Percentiles rank a stretch among this genome's conserved stretches.
Evolutionary conservation across 2,329 filamentous ascomycete species (phyloP).

Genomic region (Phyllosticta paracitricarpa): DNA sequence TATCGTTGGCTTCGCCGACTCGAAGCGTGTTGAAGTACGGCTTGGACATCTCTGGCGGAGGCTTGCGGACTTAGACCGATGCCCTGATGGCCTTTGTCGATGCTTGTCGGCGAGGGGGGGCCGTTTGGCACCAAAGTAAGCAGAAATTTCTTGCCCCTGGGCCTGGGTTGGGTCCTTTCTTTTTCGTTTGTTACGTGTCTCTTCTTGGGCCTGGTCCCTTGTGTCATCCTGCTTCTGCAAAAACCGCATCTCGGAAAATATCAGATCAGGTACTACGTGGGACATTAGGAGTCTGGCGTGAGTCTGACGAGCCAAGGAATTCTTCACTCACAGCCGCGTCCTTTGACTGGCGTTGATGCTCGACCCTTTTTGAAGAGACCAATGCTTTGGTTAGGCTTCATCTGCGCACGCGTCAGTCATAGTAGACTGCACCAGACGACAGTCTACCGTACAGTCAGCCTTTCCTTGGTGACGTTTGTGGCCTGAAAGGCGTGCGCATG

Average conservation of each 20-base stretch:
- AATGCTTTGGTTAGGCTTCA: conserved; percentile 31
- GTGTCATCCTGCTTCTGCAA: conserved; percentile 28
- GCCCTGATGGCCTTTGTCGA: conserved; percentile 2
- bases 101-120: conserved; percentile 19
- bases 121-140: conserved; percentile 32
- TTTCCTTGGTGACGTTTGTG: conserved; percentile 34
- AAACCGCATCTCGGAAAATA: conserved; percentile 43
- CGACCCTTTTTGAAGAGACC: conserved; percentile 42
- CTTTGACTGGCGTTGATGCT: conserved; percentile 35
- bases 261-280: conserved; percentile 39
- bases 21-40: not conserved
- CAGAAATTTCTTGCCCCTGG: conserved; percentile 34
- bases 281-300: conserved; percentile 15
- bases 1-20: conserved; percentile 19
- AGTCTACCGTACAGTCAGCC: conserved; percentile 34
- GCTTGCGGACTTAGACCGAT: not conserved
- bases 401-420: conserved; percentile 21
- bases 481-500: conserved; percentile 35
- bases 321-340: conserved; percentile 31
- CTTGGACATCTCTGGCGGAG: not conserved
- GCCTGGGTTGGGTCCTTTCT: conserved; percentile 22
- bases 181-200: conserved; percentile 20
- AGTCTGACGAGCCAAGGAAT: conserved; percentile 12
- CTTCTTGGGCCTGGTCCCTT: conserved; percentile 17
- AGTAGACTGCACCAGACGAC: not conserved